Evolutionary conservation across 768 basidiomycete species (phyloP).

Genomic region (Sarcodon sp.): DNA sequence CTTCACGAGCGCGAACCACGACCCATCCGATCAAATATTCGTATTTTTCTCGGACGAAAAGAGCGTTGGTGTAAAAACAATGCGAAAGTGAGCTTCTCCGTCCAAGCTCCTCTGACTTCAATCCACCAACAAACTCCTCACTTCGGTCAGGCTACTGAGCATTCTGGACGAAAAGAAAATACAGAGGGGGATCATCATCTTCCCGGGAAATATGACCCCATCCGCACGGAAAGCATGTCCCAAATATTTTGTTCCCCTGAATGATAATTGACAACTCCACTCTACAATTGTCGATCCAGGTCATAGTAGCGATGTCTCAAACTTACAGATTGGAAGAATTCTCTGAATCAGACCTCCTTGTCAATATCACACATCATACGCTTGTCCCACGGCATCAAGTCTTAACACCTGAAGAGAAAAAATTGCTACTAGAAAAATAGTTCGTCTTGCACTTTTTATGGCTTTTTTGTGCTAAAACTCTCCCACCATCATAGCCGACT

Average conservation of each 20-base stretch:
- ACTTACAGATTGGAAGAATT: constrained; percentile 92
- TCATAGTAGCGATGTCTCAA: constrained; percentile 80
- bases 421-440: constrained; percentile 82
- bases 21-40: constrained; percentile 73
- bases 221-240: constrained; percentile 78
- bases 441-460: constrained; percentile 28
- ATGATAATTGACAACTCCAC: not conserved
- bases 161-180: constrained; percentile 91
- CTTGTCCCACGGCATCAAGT: constrained; percentile 92
- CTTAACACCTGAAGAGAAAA: constrained; percentile 77
- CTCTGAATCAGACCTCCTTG: constrained; percentile 89
- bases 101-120: not conserved
- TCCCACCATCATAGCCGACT: constrained; percentile 53
- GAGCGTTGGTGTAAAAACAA: constrained; percentile 94
- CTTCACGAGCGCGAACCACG: constrained; percentile 62
- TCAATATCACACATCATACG: constrained; percentile 95
- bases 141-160: constrained; percentile 51
- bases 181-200: constrained; percentile 86
- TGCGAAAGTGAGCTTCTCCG: constrained; percentile 70
- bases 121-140: not conserved
- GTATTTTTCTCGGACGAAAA: constrained; percentile 93
- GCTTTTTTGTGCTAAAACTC: constrained; percentile 2
- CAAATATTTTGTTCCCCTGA: not conserved
- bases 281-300: constrained; percentile 31
- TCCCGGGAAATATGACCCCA: constrained; percentile 92